Conservation (phyloP, 2,329 filamentous ascomycete genomes). For the Aphanocladium album region DNA sequence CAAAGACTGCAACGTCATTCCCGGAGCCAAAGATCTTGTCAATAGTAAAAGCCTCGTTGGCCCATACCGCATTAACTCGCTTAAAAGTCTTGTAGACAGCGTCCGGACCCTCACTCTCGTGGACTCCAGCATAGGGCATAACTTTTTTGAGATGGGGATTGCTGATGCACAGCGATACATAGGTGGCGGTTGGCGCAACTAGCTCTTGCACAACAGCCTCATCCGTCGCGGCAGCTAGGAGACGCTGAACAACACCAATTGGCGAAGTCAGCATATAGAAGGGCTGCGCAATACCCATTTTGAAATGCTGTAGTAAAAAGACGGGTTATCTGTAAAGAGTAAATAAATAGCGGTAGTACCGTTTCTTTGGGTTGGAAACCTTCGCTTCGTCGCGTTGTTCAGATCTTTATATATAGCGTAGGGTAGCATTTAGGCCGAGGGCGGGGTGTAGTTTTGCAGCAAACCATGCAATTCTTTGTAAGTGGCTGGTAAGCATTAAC, state of each 20-base stretch:
- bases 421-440: background rate
- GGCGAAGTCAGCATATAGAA: background rate
- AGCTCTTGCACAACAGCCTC: background rate
- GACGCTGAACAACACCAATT: background rate
- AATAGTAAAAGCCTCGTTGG: background rate
- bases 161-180: background rate
- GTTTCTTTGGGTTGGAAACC: background rate
- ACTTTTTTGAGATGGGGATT: background rate
- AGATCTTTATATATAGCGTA: background rate
- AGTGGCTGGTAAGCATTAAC: background rate
- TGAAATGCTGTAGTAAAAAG: background rate
- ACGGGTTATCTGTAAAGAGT: background rate
- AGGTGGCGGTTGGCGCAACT: background rate
- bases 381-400: background rate
- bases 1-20: background rate
- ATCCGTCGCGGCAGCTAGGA: background rate
- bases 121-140: background rate
- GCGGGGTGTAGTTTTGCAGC: background rate
- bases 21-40: background rate
- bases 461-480: background rate
- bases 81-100: background rate
- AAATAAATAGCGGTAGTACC: background rate
- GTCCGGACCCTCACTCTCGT: background rate
- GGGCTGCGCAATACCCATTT: background rate
- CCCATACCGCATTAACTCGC: background rate